Base-by-base conservation (phyloP, 192 early-diverging fungal species). In the Backusella macrospora region DNA sequence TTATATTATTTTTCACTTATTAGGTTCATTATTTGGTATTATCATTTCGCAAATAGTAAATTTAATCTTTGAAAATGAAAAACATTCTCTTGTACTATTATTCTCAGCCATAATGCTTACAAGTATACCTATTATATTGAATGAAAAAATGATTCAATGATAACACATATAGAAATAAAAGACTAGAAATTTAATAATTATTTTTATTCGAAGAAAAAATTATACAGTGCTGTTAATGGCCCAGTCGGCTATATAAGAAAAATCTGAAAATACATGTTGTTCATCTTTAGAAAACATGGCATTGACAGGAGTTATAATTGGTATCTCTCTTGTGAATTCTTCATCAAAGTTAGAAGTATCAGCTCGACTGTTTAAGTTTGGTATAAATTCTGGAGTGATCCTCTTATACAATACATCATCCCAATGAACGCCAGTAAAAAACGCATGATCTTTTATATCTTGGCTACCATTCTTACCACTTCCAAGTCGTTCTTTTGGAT, bases 281-380 rank as follows among this genome's bases (percentile, higher is more conserved):
- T 98, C 94, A 8, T 86, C 87, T n/a, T 86, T 84, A 42, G 91
- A 89, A 14, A 98, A 84, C 13, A 93, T 90, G 55, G 92, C 92
- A 71, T 95, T 92, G 18, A 91, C 89, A 0, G 96, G 97, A 7
- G 97, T 98, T 71, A 98, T 77, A 0, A 93, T 91, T 1, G 97
- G 93, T 66, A 84, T 85, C 85, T 98, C 95, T 38, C 86, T 86
- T 8, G 97, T 98, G 77, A 98, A 98, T 77, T 98, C 97, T 47
- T 92, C 90, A 76, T 98, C 97, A 91, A 98, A 98, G 87, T 97
- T 97, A 65, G 95, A 96, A 40, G 92, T 89, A 75, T 98, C 97
- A 18, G 90, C 91, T 65, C 91, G 86, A 29, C 86, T 83, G 1
- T 73, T 83, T 42, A 94, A 80, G 40, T 80, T 88, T 1, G 93